Evolutionary conservation across 495 filamentous ascomycete species (phyloP).

Genomic region (Bombardia bombarda): DNA sequence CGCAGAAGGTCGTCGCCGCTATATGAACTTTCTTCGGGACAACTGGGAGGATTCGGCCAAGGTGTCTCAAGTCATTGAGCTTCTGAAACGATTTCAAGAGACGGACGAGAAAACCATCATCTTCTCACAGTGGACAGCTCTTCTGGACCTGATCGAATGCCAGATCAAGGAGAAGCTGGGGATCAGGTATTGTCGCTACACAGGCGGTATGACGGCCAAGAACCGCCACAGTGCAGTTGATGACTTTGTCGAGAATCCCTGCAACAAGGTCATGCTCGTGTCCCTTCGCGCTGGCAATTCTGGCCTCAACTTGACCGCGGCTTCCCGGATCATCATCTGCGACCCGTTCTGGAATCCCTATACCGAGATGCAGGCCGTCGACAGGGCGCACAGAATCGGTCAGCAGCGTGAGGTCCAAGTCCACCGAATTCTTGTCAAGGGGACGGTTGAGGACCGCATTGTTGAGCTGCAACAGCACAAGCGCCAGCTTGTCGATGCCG

Average conservation of each 20-base stretch:
- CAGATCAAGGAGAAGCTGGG: conserved; percentile 59
- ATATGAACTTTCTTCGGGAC: conserved; percentile 61
- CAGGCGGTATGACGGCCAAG: conserved; percentile 68
- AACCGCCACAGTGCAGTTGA: conserved; percentile 65
- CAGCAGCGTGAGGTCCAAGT: conserved; percentile 69
- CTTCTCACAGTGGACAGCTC: conserved; percentile 86
- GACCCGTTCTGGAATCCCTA: conserved; percentile 98
- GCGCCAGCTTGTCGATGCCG: conserved; percentile 65
- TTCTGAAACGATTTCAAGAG: conserved; percentile 41
- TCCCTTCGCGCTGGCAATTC: conserved; percentile 89
- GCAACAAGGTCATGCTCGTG: conserved; percentile 72
- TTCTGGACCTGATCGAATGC: conserved; percentile 90
- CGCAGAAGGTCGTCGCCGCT: conserved; percentile 48
- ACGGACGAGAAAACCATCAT: conserved; percentile 75
- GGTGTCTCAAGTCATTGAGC: conserved; percentile 64
- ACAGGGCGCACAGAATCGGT: conserved; percentile 86
- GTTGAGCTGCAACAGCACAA: conserved; percentile 79
- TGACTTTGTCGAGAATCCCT: conserved; percentile 59
- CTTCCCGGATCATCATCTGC: conserved; percentile 80
- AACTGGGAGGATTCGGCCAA: conserved; percentile 72
- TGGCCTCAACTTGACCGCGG: conserved; percentile 81
- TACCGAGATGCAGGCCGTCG: conserved; percentile 90
- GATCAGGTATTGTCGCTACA: conserved; percentile 63
- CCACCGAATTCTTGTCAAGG: conserved; percentile 67
- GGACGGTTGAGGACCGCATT: conserved; percentile 88